Base-by-base conservation (phyloP, 306 rosid species). In the Cucumis melo region DNA sequence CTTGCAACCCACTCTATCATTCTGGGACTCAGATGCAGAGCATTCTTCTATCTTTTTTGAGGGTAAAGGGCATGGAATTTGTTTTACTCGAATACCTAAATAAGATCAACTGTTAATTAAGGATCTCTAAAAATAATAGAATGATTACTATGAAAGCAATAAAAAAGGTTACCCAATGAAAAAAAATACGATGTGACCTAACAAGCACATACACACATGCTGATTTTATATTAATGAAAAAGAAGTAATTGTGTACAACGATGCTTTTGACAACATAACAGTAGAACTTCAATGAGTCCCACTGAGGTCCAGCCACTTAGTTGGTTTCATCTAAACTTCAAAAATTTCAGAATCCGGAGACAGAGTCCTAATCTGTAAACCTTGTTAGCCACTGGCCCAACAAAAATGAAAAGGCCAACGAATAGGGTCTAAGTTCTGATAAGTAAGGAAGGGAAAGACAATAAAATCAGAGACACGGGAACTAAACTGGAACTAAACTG, bases 1-100 rank as follows among this genome's bases (percentile, higher is more conserved):
- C 86, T 87, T 92, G 78, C 99, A 94, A 73, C 79, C 77, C 39
- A 29, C 78, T 46, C 16, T 41, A 17, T 54, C 88, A 42, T 80
- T 14, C 66, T 57, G 75, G 21, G 41, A 38, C 59, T 87, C 91
- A 27, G 85, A 73, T 24, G 46, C 81, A 6, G 76, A 24, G 13
- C 53, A 77, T 72, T 84, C 91, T 29, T 39, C 61, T 24, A 63
- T 15, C 82, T 86, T 90, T 57, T 74, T 89, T 58, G 83, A 74
- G 63, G 91, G 96, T 6, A 81, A 80, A 75, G 79, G 76, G 79
- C 62, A 76, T 72, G 82, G 76, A 44, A 78, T 42, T 27, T 11
- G 66, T 51, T 42, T 80, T 21, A 38, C 51, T 39, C 36, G 62
- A 62, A 19, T 48, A 77, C 86, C 93, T 89, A 73, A 74, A 74